These are phyloP conservation scores for Curvularia hawaiiensis DNA, from an alignment of 2,329 filamentous ascomycete genomes.

Conservation along the genomic window DNA sequence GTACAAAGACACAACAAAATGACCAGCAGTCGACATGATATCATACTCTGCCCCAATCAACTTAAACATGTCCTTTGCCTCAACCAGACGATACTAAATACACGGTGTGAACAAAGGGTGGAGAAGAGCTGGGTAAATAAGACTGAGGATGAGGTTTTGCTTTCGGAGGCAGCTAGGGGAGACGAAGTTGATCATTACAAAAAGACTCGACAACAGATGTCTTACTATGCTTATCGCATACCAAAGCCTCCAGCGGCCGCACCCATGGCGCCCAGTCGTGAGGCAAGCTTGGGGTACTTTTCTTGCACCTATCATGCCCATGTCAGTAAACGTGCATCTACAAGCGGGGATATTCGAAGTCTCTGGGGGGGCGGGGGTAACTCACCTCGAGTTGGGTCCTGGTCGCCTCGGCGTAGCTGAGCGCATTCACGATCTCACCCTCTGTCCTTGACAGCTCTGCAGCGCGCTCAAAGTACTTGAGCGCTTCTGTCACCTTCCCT, in stretches of 20 bases:
- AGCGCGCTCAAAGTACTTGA: slow-evolving; percentile 96
- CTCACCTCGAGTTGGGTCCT: slow-evolving; percentile 82
- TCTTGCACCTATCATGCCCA: slow-evolving; percentile 51
- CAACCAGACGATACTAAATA: slow-evolving; percentile 11
- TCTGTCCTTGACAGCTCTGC: slow-evolving; percentile 94
- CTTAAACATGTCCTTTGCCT: background rate
- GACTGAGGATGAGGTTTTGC: background rate
- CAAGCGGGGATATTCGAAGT: background rate
- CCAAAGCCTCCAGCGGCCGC: slow-evolving; percentile 35
- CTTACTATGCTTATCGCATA: slow-evolving; percentile 36
- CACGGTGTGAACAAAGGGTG: slow-evolving; percentile 8
- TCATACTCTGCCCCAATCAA: slow-evolving; percentile 1
- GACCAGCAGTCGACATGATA: background rate
- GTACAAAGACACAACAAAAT: background rate
- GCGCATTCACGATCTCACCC: slow-evolving; percentile 92
- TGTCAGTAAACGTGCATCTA: background rate
- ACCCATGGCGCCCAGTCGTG: slow-evolving; percentile 54
- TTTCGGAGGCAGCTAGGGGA: background rate
- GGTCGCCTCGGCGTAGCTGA: slow-evolving; percentile 96
- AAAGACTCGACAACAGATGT: background rate
- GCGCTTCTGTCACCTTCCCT: slow-evolving; percentile 92
- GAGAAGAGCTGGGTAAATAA: background rate
- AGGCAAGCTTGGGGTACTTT: slow-evolving; percentile 59
- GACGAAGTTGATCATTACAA: background rate
- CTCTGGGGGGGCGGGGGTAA: background rate